phyloP scores from a whole-genome alignment of 352 stramenopile genomes.

The Phytophthora pinifolia region DNA sequence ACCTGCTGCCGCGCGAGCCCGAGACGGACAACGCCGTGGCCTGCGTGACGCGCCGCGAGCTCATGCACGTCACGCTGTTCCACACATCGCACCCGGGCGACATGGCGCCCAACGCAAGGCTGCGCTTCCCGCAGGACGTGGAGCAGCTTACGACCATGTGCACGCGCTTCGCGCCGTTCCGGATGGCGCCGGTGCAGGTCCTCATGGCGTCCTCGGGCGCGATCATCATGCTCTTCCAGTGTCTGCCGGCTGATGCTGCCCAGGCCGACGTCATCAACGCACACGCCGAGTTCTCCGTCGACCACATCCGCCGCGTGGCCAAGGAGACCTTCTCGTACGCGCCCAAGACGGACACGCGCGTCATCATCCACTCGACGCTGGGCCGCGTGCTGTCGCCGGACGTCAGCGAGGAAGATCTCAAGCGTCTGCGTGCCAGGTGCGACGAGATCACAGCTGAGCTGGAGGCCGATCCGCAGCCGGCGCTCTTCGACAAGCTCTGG shows the following conservation, averaged over 20 bases:
- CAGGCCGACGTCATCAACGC: slow-evolving; percentile 24
- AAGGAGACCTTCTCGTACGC: slow-evolving; percentile 51
- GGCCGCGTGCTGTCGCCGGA: slow-evolving; percentile 53
- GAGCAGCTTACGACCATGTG: slow-evolving; percentile 43
- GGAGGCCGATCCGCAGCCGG: slow-evolving; percentile 19
- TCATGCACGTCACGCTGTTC: slow-evolving; percentile 83
- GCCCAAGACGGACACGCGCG: slow-evolving; percentile 42
- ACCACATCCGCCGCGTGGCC: slow-evolving; percentile 48
- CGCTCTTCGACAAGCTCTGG: slow-evolving; percentile 58
- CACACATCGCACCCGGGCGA: slow-evolving; percentile 75
- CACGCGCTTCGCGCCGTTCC: slow-evolving; percentile 40
- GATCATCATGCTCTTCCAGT: slow-evolving; percentile 71
- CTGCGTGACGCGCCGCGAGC: slow-evolving; percentile 64
- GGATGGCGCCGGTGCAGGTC: slow-evolving; percentile 48
- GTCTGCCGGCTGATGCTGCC: slow-evolving; percentile 19
- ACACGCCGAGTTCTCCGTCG: slow-evolving; percentile 54
- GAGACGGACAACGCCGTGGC: slow-evolving; percentile 35
- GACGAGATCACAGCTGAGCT: slow-evolving; percentile 53
- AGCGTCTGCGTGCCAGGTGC: slow-evolving; percentile 43
- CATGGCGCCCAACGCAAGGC: slow-evolving; percentile 40
- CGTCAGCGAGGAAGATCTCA: slow-evolving; percentile 35
- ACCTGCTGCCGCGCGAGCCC: slow-evolving; percentile 38
- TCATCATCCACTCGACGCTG: slow-evolving; percentile 76
- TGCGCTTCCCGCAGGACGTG: slow-evolving; percentile 44
- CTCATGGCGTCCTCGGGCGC: slow-evolving; percentile 62